A percentile compares a stretch with the other conserved stretches of the same genome.
phyloP scores from a whole-genome alignment of 768 basidiomycete species.

The Mycena epipterygia region DNA sequence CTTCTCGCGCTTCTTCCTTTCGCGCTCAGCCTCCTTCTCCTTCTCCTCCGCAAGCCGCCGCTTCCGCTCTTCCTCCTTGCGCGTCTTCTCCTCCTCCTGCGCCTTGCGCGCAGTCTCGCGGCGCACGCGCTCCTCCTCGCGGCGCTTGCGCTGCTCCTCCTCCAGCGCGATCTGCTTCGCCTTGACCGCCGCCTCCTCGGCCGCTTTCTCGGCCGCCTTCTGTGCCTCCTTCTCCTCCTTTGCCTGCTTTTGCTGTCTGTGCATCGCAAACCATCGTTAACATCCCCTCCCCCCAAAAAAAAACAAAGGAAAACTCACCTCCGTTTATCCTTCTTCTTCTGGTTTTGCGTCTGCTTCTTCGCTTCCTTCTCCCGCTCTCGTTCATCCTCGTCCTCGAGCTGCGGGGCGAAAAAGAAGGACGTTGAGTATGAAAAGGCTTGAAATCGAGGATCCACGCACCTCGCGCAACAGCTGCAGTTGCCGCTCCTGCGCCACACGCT shows the following conservation, averaged over 20 bases:
- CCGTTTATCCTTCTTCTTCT: conserved; percentile 99
- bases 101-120: conserved; percentile 84
- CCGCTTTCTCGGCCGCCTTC: conserved; percentile 88
- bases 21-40: conserved; percentile 83
- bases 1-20: conserved; percentile 80
- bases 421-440: background rate
- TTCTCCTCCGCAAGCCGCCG: conserved; percentile 84
- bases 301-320: conserved; percentile 61
- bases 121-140: conserved; percentile 88
- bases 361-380: conserved; percentile 87
- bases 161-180: conserved; percentile 84
- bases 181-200: conserved; percentile 84
- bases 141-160: conserved; percentile 83
- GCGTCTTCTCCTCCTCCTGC: conserved; percentile 85
- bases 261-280: background rate
- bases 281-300: conserved; percentile 9
- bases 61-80: conserved; percentile 87
- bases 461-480: conserved; percentile 53
- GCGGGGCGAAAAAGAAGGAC: conserved; percentile 17
- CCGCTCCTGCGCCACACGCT: conserved; percentile 96
- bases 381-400: conserved; percentile 97
- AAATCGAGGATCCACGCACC: background rate
- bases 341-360: conserved; percentile 96
- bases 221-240: conserved; percentile 96
- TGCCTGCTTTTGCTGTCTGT: conserved; percentile 89